phyloP scores from a whole-genome alignment of 352 stramenopile species.

The Phytopythium helicoides region DNA sequence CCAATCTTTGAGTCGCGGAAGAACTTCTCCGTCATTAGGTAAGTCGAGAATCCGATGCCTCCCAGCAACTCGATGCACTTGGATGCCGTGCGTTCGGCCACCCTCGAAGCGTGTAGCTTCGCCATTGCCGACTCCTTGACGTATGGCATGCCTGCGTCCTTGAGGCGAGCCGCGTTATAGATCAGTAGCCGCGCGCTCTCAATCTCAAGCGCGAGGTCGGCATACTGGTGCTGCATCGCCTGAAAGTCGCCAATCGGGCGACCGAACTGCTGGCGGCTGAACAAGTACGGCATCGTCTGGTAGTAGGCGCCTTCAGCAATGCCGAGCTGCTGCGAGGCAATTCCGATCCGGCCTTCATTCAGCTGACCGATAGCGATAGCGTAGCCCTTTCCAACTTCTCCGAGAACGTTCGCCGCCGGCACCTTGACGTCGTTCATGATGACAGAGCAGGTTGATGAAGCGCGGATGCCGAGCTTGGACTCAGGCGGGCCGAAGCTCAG shows the following conservation, averaged over 20 bases:
- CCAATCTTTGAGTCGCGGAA: slow-evolving; percentile 95
- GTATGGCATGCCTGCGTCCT: slow-evolving; percentile 88
- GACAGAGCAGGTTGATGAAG: slow-evolving; percentile 92
- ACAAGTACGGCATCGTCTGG: slow-evolving; percentile 91
- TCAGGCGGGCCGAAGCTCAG: slow-evolving; percentile 88
- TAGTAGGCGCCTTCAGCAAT: slow-evolving; percentile 93
- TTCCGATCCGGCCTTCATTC: slow-evolving; percentile 93
- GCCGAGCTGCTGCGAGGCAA: slow-evolving; percentile 93
- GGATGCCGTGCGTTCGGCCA: slow-evolving; percentile 89
- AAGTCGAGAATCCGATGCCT: slow-evolving; percentile 91
- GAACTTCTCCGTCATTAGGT: slow-evolving; percentile 92
- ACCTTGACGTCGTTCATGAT: slow-evolving; percentile 92
- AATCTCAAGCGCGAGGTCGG: slow-evolving; percentile 89
- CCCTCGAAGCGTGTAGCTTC: slow-evolving; percentile 90
- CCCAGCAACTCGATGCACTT: slow-evolving; percentile 93
- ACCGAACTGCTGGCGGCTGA: slow-evolving; percentile 92
- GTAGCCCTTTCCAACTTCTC: slow-evolving; percentile 87
- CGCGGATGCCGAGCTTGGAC: slow-evolving; percentile 94
- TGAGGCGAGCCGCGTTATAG: slow-evolving; percentile 92
- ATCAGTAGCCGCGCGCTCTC: slow-evolving; percentile 86
- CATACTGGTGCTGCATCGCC: slow-evolving; percentile 94
- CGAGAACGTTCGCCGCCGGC: slow-evolving; percentile 83
- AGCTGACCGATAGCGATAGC: slow-evolving; percentile 96
- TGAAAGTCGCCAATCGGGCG: slow-evolving; percentile 90
- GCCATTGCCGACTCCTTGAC: slow-evolving; percentile 94